phyloP scores from a whole-genome alignment of 2,329 filamentous ascomycete genomes.

The Calycina herbarum region DNA sequence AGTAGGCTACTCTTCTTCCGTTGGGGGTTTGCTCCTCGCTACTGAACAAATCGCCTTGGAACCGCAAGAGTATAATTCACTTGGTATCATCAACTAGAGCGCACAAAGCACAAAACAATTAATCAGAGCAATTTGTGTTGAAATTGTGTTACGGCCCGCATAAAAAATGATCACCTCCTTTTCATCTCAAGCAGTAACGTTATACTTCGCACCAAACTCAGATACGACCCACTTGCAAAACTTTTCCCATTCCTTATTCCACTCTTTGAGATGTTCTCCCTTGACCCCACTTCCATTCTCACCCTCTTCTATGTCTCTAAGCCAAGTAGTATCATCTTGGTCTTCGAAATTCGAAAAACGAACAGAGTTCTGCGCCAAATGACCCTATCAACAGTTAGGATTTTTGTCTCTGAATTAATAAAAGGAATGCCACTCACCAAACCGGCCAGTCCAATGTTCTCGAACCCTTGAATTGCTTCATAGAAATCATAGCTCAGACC shows the following conservation, averaged over 20 bases:
- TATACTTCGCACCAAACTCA: slow-evolving; percentile 1
- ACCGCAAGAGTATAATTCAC: too few species aligned
- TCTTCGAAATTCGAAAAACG: background rate
- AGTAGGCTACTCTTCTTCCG: too few species aligned
- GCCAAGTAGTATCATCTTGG: background rate
- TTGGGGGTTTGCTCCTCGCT: too few species aligned
- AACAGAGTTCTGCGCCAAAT: background rate
- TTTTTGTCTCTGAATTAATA: background rate
- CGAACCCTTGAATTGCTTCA: background rate
- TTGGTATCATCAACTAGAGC: too few species aligned
- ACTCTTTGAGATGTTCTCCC: background rate
- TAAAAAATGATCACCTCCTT: background rate
- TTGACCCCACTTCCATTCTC: background rate
- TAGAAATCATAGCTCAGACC: background rate
- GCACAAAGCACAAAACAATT: too few species aligned
- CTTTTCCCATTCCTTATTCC: background rate
- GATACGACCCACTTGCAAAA: slow-evolving; percentile 1
- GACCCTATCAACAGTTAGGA: background rate
- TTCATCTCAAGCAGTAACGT: background rate
- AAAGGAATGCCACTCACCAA: background rate
- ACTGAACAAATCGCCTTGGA: too few species aligned
- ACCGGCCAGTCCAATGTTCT: background rate
- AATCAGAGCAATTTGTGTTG: background rate
- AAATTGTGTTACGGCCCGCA: background rate
- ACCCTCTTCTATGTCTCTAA: background rate